Percentiles rank a stretch among this genome's conserved stretches.
phyloP scores from a whole-genome alignment of 352 stramenopile species.

The Phytopythium oedochilum region DNA sequence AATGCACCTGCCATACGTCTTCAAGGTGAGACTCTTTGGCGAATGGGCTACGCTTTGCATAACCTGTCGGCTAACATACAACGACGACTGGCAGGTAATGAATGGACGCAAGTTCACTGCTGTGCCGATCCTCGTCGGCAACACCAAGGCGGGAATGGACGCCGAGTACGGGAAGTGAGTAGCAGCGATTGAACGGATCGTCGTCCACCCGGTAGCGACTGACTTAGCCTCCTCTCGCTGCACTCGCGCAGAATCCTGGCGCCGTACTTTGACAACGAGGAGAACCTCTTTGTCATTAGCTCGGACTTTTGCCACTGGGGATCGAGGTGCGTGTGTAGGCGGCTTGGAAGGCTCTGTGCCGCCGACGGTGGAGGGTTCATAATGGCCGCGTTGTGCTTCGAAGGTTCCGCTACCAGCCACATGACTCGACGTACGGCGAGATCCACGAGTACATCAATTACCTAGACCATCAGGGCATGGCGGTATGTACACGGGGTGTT shows the following conservation, averaged over 20 bases:
- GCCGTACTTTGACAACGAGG: conserved; percentile 87
- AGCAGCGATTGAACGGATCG: too few species aligned
- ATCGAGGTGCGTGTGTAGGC: conserved; percentile 30
- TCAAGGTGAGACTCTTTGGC: conserved; percentile 64
- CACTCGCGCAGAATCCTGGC: conserved; percentile 71
- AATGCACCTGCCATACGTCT: conserved; percentile 96
- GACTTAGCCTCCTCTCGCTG: not conserved
- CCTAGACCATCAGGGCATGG: conserved; percentile 91
- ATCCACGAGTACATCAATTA: conserved; percentile 95
- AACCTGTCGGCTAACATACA: too few species aligned
- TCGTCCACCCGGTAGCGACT: not conserved
- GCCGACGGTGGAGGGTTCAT: not conserved
- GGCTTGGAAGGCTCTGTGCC: not conserved
- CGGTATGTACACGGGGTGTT: too few species aligned
- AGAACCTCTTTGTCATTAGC: conserved; percentile 95
- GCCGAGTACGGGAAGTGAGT: conserved; percentile 79
- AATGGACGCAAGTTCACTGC: conserved; percentile 78
- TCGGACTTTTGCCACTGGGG: conserved; percentile 98
- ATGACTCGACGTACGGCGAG: conserved; percentile 78
- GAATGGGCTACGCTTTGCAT: too few species aligned
- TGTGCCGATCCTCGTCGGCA: conserved; percentile 95
- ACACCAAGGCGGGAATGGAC: conserved; percentile 84
- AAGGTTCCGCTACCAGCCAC: conserved; percentile 89
- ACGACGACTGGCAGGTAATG: conserved; percentile 48
- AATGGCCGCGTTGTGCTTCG: not conserved